Conservation (phyloP, 2,329 filamentous ascomycete genomes). For the Ascochyta koolunga region DNA sequence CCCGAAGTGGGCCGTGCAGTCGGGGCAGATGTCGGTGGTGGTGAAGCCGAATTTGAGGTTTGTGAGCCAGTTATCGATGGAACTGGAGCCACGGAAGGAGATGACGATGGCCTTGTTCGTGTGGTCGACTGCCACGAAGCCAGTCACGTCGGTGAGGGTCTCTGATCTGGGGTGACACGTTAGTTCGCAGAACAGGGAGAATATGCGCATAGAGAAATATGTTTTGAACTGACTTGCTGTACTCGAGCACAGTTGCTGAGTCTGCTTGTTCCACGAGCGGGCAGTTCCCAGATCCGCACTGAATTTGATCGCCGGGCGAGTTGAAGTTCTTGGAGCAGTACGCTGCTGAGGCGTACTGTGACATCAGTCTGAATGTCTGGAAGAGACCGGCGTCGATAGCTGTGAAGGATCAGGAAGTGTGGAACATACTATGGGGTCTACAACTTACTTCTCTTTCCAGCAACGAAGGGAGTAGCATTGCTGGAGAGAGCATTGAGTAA, state of each 20-base stretch:
- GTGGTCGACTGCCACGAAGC: slow-evolving; percentile 54
- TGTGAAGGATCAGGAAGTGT: slow-evolving; percentile 2
- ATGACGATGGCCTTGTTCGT: slow-evolving; percentile 62
- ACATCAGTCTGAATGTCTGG: slow-evolving; percentile 37
- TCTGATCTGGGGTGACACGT: slow-evolving; percentile 17
- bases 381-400: slow-evolving; percentile 29
- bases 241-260: slow-evolving; percentile 53
- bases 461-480: slow-evolving; percentile 27
- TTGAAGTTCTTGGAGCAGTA: slow-evolving; percentile 58
- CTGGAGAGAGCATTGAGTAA: slow-evolving; percentile 16
- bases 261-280: slow-evolving; percentile 55
- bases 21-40: slow-evolving; percentile 50
- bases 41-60: slow-evolving; percentile 56
- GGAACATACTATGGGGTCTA: no score
- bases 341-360: slow-evolving; percentile 59
- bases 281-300: slow-evolving; percentile 56
- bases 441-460: slow-evolving; percentile 21
- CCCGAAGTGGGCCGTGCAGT: slow-evolving; percentile 64
- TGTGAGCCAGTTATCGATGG: slow-evolving; percentile 66
- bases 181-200: not conserved
- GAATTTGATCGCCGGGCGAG: slow-evolving; percentile 49
- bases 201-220: no score
- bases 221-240: slow-evolving; percentile 31
- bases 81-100: slow-evolving; percentile 64
- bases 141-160: slow-evolving; percentile 51